A percentile compares a stretch with the other conserved stretches of the same genome.
Conservation (phyloP, 2,329 filamentous ascomycete species). For the Fusarium paranaense region DNA sequence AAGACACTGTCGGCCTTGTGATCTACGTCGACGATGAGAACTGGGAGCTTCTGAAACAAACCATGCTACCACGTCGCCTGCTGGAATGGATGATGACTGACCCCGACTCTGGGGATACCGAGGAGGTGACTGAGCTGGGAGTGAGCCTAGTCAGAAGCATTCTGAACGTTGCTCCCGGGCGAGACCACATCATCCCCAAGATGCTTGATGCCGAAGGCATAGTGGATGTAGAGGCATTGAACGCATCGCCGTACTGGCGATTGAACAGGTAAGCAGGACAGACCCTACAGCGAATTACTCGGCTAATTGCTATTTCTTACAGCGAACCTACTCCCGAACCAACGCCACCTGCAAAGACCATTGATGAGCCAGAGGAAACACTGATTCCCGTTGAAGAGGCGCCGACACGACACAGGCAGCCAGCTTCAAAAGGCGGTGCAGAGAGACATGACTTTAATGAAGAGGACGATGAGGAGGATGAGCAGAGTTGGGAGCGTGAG, state of each 20-base stretch:
- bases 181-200: conserved; percentile 21
- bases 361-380: conserved; percentile 22
- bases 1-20: conserved; percentile 28
- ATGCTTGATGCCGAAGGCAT: conserved; percentile 33
- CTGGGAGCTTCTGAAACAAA: conserved; percentile 33
- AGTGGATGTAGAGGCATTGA: conserved; percentile 27
- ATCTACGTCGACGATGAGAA: conserved; percentile 36
- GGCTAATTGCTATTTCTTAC: conserved; percentile 6
- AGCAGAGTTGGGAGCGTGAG: conserved; percentile 29
- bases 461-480: not conserved
- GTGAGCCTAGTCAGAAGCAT: conserved; percentile 32
- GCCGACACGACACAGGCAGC: conserved; percentile 14
- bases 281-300: not conserved
- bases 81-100: conserved; percentile 42
- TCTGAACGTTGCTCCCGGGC: conserved; percentile 23
- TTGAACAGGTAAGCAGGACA: conserved; percentile 21
- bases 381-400: conserved; percentile 5
- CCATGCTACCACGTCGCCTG: conserved; percentile 33
- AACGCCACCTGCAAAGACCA: conserved; percentile 15
- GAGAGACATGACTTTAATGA: conserved; percentile 21
- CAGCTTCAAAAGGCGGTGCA: conserved; percentile 25
- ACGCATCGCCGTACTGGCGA: conserved; percentile 32
- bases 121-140: conserved; percentile 25
- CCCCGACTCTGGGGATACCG: conserved; percentile 14
- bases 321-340: conserved; percentile 34